Evolutionary conservation across 768 basidiomycete species (phyloP), one percentile per base, ranked within the genome.

Genomic region (Cystoderma amianthinum): DNA sequence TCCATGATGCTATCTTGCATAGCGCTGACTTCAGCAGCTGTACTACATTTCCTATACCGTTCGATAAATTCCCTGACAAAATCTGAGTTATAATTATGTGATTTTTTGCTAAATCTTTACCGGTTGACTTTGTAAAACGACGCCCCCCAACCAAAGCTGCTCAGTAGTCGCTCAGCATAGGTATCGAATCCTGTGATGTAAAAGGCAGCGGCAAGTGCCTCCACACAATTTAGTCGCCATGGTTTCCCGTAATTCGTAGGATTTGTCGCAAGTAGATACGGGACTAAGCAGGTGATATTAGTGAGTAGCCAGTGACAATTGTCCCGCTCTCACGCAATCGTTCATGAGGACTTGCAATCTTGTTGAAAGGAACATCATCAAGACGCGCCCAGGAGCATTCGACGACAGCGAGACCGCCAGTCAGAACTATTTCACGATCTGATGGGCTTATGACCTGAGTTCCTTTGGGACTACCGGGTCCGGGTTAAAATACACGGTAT

Each of bases 181-280:
- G 71, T 56, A 48, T 86, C 74, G 46, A 92, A 90, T 0, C 94
- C 91, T 0, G 89, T 86, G 51, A 98, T 85, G 59, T 90, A 96
- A 51, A 99, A 94, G 0, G 92, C 86, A 0, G 95, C 96, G 0
- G 96, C 94, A 3, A 97, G 73, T 0, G 90, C 89, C 61, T 95
- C 93, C 20, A 89, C 94, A 48, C 95, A 97, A 53, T 95, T 97
- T 30, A 99, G 68, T 37, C 85, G 71, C 92, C 93, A 97, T 0
- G 96, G 96, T 59, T 91, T 93, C 7, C 96, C 96, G 51, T 98
- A 99, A 62, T 99, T 99, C 7, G 92, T 92, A 0, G 95, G 93
- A 59, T 99, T 99, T 1, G 92, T 86, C 0, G 96, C 96, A 33
- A 98, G 61, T 15, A 99, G 76, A 58, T 95, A 98, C 0, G 96